phyloP scores from a whole-genome alignment of 257 asterid genomes.

The Catharanthus roseus region DNA sequence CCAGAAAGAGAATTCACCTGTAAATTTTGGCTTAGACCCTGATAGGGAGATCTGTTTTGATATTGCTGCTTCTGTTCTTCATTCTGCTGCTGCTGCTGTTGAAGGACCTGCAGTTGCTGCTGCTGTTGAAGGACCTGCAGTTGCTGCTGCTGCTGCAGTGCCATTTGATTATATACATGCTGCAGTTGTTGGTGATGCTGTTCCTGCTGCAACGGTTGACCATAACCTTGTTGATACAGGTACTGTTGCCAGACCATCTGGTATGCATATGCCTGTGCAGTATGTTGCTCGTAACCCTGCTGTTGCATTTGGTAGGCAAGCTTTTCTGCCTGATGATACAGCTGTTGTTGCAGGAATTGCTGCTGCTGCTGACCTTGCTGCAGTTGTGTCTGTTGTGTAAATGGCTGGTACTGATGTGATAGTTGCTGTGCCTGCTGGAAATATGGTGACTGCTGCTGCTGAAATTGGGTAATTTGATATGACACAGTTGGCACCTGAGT shows the following conservation, averaged over 20 bases:
- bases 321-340: conserved; percentile 33
- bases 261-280: conserved; percentile 42
- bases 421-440: conserved; percentile 33
- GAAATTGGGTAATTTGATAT: conserved; percentile 27
- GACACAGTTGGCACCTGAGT: conserved; percentile 23
- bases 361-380: conserved; percentile 38
- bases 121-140: conserved; percentile 30
- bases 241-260: conserved; percentile 63
- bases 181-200: conserved; percentile 40
- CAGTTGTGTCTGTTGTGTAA: conserved; percentile 24
- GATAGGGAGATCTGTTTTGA: conserved; percentile 1
- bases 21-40: conserved; percentile 5
- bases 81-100: conserved; percentile 31
- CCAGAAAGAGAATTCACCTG: conserved; percentile 7
- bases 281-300: conserved; percentile 46
- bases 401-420: conserved; percentile 29
- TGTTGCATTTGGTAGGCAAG: conserved; percentile 44
- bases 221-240: conserved; percentile 59
- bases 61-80: conserved; percentile 29
- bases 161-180: conserved; percentile 18
- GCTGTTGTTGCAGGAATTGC: conserved; percentile 20
- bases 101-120: conserved; percentile 25
- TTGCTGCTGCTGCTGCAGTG: conserved; percentile 34
- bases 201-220: conserved; percentile 31
- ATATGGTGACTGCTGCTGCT: conserved; percentile 27